phyloP scores from a whole-genome alignment of 2,329 filamentous ascomycete species.

The Exophiala bonariae region DNA sequence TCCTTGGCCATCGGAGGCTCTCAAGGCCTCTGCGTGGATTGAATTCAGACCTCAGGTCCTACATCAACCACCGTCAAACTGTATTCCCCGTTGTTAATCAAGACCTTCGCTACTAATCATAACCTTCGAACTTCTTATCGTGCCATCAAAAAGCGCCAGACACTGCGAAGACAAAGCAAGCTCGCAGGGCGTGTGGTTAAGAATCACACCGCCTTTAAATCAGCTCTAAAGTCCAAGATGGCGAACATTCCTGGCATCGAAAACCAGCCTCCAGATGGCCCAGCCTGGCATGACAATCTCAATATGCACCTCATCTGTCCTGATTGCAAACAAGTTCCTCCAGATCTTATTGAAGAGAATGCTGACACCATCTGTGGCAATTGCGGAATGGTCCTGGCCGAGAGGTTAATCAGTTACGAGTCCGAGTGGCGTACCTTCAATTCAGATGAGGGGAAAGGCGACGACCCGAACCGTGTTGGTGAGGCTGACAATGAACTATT shows the following conservation, averaged over 20 bases:
- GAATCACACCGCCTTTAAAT: constrained; percentile 9
- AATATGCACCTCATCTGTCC: constrained; percentile 83
- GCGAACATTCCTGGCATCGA: constrained; percentile 38
- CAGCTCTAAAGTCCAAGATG: constrained; percentile 35
- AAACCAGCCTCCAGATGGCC: constrained; percentile 40
- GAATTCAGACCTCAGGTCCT: constrained; percentile 12
- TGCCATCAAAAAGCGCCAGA: constrained; percentile 44
- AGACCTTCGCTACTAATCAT: constrained; percentile 53
- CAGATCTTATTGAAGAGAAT: constrained; percentile 88
- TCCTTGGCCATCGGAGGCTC: no score
- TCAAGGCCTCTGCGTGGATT: constrained; percentile 8
- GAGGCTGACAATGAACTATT: constrained; percentile 91
- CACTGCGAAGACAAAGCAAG: constrained; percentile 31
- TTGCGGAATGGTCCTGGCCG: constrained; percentile 86
- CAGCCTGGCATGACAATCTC: constrained; percentile 74
- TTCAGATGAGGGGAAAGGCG: constrained; percentile 88
- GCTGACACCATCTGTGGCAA: constrained; percentile 90
- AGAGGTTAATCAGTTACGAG: constrained; percentile 90
- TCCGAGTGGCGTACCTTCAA: constrained; percentile 99
- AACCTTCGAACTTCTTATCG: constrained; percentile 45
- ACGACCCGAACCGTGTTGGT: constrained; percentile 97
- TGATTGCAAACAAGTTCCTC: constrained; percentile 89
- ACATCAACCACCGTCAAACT: constrained; percentile 55
- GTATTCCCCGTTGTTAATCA: constrained; percentile 71
- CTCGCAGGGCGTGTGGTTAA: constrained; percentile 29